Evolutionary conservation across 257 asterid genomes (phyloP).

Genomic region (Ballota nigra): DNA sequence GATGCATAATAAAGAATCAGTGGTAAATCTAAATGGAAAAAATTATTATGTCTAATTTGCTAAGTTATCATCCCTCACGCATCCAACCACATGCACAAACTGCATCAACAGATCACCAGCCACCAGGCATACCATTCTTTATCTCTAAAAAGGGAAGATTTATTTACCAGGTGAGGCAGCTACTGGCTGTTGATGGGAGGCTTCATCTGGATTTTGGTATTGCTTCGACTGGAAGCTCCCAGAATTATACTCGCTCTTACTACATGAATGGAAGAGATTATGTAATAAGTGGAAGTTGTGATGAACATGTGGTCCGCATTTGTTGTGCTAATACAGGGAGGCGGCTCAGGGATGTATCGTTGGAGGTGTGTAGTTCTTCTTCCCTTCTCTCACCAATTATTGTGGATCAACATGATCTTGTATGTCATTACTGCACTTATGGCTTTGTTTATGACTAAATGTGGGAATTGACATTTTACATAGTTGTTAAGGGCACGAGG

Average conservation of each 20-base stretch:
- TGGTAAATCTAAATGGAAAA: slow-evolving; percentile 8
- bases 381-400: slow-evolving; percentile 11
- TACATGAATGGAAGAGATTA: slow-evolving; percentile 92
- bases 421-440: not conserved
- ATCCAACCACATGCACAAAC: not conserved
- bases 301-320: slow-evolving; percentile 82
- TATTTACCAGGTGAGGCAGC: slow-evolving; percentile 74
- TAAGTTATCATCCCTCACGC: slow-evolving; percentile 11
- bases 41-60: not conserved
- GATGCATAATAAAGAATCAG: slow-evolving; percentile 3
- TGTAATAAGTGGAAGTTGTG: slow-evolving; percentile 95
- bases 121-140: not conserved
- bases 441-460: not conserved
- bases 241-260: slow-evolving; percentile 87
- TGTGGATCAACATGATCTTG: slow-evolving; percentile 14
- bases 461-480: not conserved
- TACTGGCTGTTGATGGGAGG: slow-evolving; percentile 90
- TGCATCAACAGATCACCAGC: not conserved
- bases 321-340: slow-evolving; percentile 95
- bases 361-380: slow-evolving; percentile 56
- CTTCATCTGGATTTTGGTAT: slow-evolving; percentile 75
- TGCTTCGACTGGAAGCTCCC: slow-evolving; percentile 79
- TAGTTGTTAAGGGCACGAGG: too few relatives aligned
- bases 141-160: slow-evolving; percentile 1
- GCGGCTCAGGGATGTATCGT: slow-evolving; percentile 74